Evolutionary conservation across 2,329 filamentous ascomycete genomes (phyloP).

Genomic region (Nemania bipapillata): DNA sequence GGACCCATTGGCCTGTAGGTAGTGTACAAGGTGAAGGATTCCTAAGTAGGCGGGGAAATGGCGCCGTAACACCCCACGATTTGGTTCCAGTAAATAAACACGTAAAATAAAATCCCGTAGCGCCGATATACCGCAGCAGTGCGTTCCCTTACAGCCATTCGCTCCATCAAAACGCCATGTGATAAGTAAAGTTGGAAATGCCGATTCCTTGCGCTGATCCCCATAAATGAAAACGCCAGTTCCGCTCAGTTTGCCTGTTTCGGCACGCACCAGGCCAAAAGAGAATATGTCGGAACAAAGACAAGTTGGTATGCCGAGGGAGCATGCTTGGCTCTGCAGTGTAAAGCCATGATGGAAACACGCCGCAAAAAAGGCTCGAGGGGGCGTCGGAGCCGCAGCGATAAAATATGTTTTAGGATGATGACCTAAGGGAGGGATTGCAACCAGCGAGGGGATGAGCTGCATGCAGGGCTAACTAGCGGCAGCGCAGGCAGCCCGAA

Average conservation of each 20-base stretch:
- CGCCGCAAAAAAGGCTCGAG: slow-evolving; percentile 13
- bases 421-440: slow-evolving; percentile 14
- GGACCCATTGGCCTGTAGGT: slow-evolving; percentile 1
- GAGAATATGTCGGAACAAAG: slow-evolving; percentile 23
- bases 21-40: slow-evolving; percentile 11
- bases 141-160: slow-evolving; percentile 11
- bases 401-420: slow-evolving; percentile 11
- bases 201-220: slow-evolving; percentile 32
- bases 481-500: slow-evolving; percentile 11
- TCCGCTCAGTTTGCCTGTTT: slow-evolving; percentile 9
- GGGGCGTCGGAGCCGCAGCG: slow-evolving; percentile 26
- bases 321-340: slow-evolving; percentile 30
- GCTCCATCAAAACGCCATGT: slow-evolving; percentile 33
- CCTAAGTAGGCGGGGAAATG: slow-evolving; percentile 25
- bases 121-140: slow-evolving; percentile 25
- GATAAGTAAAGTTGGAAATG: slow-evolving; percentile 13
- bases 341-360: slow-evolving; percentile 21
- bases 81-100: slow-evolving; percentile 12
- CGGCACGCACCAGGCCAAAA: slow-evolving; percentile 12
- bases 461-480: slow-evolving; percentile 12
- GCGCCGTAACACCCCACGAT: slow-evolving; percentile 29
- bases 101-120: slow-evolving; percentile 22
- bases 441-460: slow-evolving; percentile 2
- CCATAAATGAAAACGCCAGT: slow-evolving; percentile 32
- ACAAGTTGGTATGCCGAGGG: slow-evolving; percentile 9